phyloP scores from a whole-genome alignment of 1,284 basidiomycete species.

The Boletellus deceptivus region DNA sequence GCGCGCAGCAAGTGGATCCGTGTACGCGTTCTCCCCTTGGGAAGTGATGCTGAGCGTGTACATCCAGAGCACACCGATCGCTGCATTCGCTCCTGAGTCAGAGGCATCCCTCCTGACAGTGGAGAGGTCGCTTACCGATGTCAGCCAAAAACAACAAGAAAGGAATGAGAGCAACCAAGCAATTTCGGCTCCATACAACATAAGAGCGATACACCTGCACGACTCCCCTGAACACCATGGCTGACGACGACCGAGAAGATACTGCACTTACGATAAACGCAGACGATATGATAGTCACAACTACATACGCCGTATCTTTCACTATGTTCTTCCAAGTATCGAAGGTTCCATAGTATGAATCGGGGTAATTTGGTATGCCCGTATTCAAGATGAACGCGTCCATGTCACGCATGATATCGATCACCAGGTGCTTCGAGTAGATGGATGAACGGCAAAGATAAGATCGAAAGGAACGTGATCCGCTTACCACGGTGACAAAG shows the following conservation, averaged over 20 bases:
- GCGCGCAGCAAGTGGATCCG: slow-evolving; percentile 5
- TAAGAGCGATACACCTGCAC: slow-evolving; percentile 26
- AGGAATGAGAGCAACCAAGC: slow-evolving; percentile 5
- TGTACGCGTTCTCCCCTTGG: slow-evolving; percentile 9
- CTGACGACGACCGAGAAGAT: background rate
- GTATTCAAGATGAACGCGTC: slow-evolving; percentile 18
- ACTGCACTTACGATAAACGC: slow-evolving; percentile 18
- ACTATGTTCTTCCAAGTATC: slow-evolving; percentile 12
- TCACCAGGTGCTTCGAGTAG: slow-evolving; percentile 13
- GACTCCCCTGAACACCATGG: background rate
- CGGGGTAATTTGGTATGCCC: slow-evolving; percentile 9
- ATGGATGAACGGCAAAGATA: background rate
- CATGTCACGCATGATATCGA: slow-evolving; percentile 12
- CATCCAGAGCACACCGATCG: slow-evolving; percentile 16
- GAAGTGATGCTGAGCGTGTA: slow-evolving; percentile 13
- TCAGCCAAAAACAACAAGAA: slow-evolving; percentile 21
- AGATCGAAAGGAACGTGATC: background rate
- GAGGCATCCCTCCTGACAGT: background rate
- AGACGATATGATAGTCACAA: slow-evolving; percentile 19
- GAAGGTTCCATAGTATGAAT: slow-evolving; percentile 8
- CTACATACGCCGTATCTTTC: slow-evolving; percentile 16
- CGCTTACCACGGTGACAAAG: slow-evolving; percentile 14
- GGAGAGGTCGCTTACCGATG: slow-evolving; percentile 12
- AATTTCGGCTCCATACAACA: slow-evolving; percentile 21
- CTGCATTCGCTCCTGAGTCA: background rate